Evolutionary conservation across 2,329 filamentous ascomycete genomes (phyloP), one percentile per base, ranked within the genome.

Genomic region (Arthrobotrys conoides): DNA sequence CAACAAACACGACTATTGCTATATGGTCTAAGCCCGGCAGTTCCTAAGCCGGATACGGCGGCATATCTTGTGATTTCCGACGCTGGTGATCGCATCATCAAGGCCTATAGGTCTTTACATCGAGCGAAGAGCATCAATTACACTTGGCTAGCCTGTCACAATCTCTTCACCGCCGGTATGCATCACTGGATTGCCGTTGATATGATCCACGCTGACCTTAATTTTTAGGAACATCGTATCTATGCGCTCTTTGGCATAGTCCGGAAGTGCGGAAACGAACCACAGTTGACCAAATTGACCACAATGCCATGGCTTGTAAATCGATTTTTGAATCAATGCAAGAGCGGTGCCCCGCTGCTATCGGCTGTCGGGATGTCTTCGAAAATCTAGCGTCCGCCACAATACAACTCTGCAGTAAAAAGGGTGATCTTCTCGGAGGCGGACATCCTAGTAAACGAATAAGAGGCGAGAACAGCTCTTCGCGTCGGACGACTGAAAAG

Each of bases 111-210:
- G 0, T 84, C 83, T 18, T 80, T 88, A 0, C 86, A 87, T 61
- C 84, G 84, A 5, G 85, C 85, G 0, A 83, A 85, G 3, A 85
- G 85, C 55, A 85, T 87, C 71, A 87, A 87, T 80, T 87, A 85
- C 49, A 85, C 85, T 0, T 88, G 86, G 86, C 85, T 87, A 27
- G 87, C 86, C 0, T 83, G 87, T 71, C 87, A 88, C 63, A 83
- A 85, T 0, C 84, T 87, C 0, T 88, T 88, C 80, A 84, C 87
- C 71, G 86, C 86, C 0, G 86, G 86, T 0, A 76, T 86, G 0
- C 85, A 46, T n/a, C 14, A 22, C 27, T 14, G 1, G 18, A 36
- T 36, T n/a, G n/a, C n/a, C 30, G 24, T 8, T 22, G 30, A 30
- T 10, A 33, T 12, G 12, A 49, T 57, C 10, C n/a, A 48, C 27